Percentiles rank a stretch among this genome's conserved stretches.
Evolutionary conservation across 202 grass and related monocot species (phyloP).

Genomic region (Setaria italica): DNA sequence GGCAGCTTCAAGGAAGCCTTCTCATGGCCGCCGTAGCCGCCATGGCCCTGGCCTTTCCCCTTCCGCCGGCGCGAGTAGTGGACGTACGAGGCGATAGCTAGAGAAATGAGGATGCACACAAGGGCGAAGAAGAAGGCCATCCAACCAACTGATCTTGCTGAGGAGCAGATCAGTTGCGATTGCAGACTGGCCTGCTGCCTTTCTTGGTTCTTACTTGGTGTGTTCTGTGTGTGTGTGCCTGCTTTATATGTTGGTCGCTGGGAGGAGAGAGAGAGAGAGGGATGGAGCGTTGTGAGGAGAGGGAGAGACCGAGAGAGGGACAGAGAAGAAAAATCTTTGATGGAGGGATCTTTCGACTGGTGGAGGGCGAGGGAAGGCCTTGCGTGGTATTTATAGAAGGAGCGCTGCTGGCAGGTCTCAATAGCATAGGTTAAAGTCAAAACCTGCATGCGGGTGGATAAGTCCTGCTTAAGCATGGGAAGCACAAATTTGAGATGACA

Average conservation of each 20-base stretch:
- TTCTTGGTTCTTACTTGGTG: background rate
- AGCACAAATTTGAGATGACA: background rate
- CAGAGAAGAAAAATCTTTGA: constrained; percentile 45
- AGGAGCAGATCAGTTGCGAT: constrained; percentile 43
- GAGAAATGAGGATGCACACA: constrained; percentile 41
- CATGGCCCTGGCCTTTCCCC: background rate
- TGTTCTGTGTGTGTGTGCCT: background rate
- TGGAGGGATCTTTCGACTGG: constrained; percentile 50
- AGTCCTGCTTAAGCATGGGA: background rate
- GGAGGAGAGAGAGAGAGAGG: constrained; percentile 3
- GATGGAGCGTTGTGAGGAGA: constrained; percentile 33
- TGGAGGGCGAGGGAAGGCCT: constrained; percentile 41
- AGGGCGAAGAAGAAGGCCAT: constrained; percentile 53
- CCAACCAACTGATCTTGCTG: constrained; percentile 26
- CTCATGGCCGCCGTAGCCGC: background rate
- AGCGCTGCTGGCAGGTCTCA: background rate
- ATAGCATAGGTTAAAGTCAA: constrained; percentile 16
- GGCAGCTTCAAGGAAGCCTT: constrained; percentile 41
- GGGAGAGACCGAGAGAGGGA: constrained; percentile 13
- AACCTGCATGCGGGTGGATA: constrained; percentile 14
- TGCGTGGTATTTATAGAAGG: constrained; percentile 67
- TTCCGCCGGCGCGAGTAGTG: constrained; percentile 28
- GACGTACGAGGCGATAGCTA: constrained; percentile 35
- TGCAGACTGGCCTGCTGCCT: background rate
- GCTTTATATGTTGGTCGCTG: constrained; percentile 26